phyloP scores from a whole-genome alignment of 2,329 filamentous ascomycete genomes.

The Thermomyces lanuginosus region DNA sequence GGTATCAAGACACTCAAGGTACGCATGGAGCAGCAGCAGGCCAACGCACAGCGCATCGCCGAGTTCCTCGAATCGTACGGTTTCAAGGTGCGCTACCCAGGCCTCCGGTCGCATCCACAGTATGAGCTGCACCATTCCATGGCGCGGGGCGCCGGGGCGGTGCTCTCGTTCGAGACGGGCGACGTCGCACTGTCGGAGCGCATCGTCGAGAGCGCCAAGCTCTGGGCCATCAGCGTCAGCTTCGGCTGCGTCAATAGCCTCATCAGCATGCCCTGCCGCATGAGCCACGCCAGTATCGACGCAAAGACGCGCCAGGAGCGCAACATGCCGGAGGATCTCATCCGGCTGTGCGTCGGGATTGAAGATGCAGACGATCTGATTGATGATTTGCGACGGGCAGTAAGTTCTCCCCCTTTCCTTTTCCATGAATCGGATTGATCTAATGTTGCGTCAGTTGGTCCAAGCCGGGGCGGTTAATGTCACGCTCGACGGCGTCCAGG shows the following conservation, averaged over 20 bases:
- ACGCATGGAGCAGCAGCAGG: slow-evolving; percentile 96
- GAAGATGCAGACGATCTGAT: slow-evolving; percentile 84
- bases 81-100: slow-evolving; percentile 90
- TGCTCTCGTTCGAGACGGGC: slow-evolving; percentile 90
- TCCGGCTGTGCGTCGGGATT: slow-evolving; percentile 87
- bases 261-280: slow-evolving; percentile 98
- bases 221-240: slow-evolving; percentile 92
- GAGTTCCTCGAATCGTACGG: slow-evolving; percentile 80
- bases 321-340: slow-evolving; percentile 92
- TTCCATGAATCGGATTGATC: not conserved
- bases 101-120: slow-evolving; percentile 85
- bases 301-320: slow-evolving; percentile 79
- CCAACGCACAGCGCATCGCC: slow-evolving; percentile 78
- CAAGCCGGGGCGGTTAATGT: slow-evolving; percentile 87
- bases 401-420: slow-evolving; percentile 39
- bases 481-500: slow-evolving; percentile 66
- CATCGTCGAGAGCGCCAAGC: slow-evolving; percentile 78
- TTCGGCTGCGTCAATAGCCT: slow-evolving; percentile 97
- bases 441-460: slow-evolving; percentile 46
- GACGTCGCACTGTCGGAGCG: slow-evolving; percentile 68
- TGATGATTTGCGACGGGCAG: slow-evolving; percentile 78
- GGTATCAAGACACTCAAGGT: slow-evolving; percentile 94
- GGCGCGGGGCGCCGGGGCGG: slow-evolving; percentile 83
- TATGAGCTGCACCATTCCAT: slow-evolving; percentile 94
- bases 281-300: slow-evolving; percentile 98